Conservation (phyloP, 176 grass and related monocot genomes). For the Zea luxurians region DNA sequence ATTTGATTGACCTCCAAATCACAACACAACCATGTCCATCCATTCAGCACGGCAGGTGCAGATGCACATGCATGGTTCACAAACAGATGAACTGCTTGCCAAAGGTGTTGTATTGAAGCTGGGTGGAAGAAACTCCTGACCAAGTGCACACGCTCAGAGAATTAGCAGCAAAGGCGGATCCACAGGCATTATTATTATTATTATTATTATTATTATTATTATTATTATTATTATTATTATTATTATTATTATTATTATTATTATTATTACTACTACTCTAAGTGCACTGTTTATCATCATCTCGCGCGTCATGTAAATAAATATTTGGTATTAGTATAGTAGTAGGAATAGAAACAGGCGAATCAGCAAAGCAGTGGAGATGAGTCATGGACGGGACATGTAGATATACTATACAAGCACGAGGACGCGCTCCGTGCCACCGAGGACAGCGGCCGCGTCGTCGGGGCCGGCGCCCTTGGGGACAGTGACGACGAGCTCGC, state of each 20-base stretch:
- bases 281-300: conserved; percentile 41
- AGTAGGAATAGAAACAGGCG: conserved; percentile 21
- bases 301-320: conserved; percentile 31
- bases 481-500: conserved; percentile 84
- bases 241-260: conserved; percentile 13
- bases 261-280: conserved; percentile 7
- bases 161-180: conserved; percentile 20
- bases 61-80: too few relatives aligned
- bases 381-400: conserved; percentile 4
- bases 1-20: conserved; percentile 12
- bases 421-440: conserved; percentile 39
- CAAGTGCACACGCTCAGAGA: neutral
- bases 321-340: neutral
- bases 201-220: conserved; percentile 6
- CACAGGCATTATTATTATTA: conserved; percentile 18
- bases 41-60: neutral
- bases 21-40: neutral
- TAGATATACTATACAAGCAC: conserved; percentile 54
- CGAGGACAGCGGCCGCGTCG: conserved; percentile 7
- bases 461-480: conserved; percentile 59
- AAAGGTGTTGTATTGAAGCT: neutral
- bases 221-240: neutral
- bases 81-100: neutral
- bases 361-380: conserved; percentile 27
- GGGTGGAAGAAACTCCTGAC: neutral